phyloP scores from a whole-genome alignment of 2,329 filamentous ascomycete genomes.

The Knoxdaviesia capensis region DNA sequence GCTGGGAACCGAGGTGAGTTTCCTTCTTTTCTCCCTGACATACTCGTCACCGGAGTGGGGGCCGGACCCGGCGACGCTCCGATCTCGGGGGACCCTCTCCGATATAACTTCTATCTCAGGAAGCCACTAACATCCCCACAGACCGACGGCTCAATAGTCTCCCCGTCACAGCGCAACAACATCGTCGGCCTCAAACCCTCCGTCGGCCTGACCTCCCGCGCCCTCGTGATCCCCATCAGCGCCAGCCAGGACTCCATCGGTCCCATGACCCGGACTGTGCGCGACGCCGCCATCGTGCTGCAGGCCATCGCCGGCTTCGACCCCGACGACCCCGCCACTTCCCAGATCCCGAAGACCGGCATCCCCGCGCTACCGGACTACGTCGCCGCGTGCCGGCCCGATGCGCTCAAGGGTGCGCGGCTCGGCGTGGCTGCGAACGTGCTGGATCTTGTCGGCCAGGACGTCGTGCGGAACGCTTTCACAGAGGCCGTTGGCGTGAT shows the following conservation, averaged over 20 bases:
- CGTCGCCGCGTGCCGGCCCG: slow-evolving; percentile 30
- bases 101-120: too few relatives aligned
- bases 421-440: slow-evolving; percentile 44
- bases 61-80: too few relatives aligned
- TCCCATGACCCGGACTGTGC: slow-evolving; percentile 41
- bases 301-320: slow-evolving; percentile 43
- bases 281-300: slow-evolving; percentile 42
- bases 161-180: slow-evolving; percentile 32
- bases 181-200: slow-evolving; percentile 51
- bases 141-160: slow-evolving; percentile 43
- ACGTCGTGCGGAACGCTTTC: slow-evolving; percentile 22
- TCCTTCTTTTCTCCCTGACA: too few relatives aligned
- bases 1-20: slow-evolving; percentile 41
- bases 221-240: slow-evolving; percentile 45
- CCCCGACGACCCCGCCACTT: slow-evolving; percentile 41
- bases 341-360: slow-evolving; percentile 26
- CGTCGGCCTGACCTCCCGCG: slow-evolving; percentile 41
- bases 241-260: slow-evolving; percentile 47
- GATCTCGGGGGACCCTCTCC: too few relatives aligned
- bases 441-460: slow-evolving; percentile 25
- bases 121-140: slow-evolving; percentile 26
- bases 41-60: too few relatives aligned
- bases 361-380: slow-evolving; percentile 33
- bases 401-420: slow-evolving; percentile 31
- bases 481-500: too few relatives aligned